Base-by-base conservation (phyloP, 1,284 basidiomycete genomes). In the Hortiboletus rubellus region DNA sequence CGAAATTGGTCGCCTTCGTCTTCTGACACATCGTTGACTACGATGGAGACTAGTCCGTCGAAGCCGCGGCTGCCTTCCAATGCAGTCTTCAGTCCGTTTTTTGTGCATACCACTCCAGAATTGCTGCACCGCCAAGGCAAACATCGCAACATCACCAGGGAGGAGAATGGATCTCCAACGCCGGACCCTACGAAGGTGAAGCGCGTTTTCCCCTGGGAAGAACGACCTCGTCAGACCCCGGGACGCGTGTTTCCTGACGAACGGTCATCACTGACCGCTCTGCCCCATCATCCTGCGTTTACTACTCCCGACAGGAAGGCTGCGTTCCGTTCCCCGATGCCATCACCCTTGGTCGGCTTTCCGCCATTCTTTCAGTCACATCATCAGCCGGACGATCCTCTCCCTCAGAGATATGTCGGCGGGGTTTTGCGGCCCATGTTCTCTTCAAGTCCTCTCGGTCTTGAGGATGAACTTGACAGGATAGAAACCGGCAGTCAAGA, bases 151-250 rank as follows among this genome's bases (percentile, higher is more conserved):
- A 81, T 89, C 44, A 82, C 80, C 17, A 81, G 83, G n/a, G 57
- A 57, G 42, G 52, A 44, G 33, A 58, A 60, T 37, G 47, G 60
- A 6, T 58, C 76, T 17, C 81, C 82, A 10, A 80, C 77, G 54
- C 93, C 95, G 2, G 89, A 96, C 68, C 81, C 77, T 17, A 75
- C 73, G 31, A 91, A 90, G 64, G 83, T 96, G 31, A 87, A 87
- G 62, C 77, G 82, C 27, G 79, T 97, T n/a, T 98, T 98, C 71
- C 95, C 96, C 9, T 98, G 96, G 96, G 96, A 98, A 71, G 81
- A 84, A 55, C 82, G 81, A 56, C 82, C 82, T 5, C 83, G 89
- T 46, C 79, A 80, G 44, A 67, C 79, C 55, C 86, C 92, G 9
- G 79, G 81, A 17, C 84, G 93, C 51, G 83, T 91, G 14, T 94